Conservation (phyloP, 345 rosid genomes). For the Bruguiera gymnorhiza region DNA sequence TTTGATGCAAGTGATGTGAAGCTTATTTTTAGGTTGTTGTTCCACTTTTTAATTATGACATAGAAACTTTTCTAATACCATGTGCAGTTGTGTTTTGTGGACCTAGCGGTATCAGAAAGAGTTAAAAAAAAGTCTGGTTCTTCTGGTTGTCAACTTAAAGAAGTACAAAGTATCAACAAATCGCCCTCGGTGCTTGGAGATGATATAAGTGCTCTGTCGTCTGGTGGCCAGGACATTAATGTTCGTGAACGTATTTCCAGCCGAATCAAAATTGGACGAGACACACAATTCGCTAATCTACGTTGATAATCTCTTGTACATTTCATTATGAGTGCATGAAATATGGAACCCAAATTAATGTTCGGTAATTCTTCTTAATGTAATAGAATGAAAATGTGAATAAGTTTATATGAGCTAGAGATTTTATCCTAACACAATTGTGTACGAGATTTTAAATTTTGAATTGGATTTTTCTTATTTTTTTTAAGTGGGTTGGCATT, state of each 20-base stretch:
- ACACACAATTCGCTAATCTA: conserved; percentile 81
- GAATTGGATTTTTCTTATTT: no score
- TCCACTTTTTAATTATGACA: background rate
- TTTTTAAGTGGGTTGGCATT: no score
- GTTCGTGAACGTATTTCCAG: conserved; percentile 92
- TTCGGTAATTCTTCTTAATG: no score
- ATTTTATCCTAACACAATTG: no score
- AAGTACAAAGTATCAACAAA: conserved; percentile 95
- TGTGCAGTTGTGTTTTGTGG: conserved; percentile 89
- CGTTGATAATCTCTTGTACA: conserved; percentile 12
- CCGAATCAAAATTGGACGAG: conserved; percentile 87
- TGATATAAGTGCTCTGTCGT: conserved; percentile 86
- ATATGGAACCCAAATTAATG: background rate
- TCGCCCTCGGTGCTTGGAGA: conserved; percentile 94
- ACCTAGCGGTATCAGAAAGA: conserved; percentile 97
- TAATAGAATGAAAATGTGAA: no score
- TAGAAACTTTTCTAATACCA: background rate
- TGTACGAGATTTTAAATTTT: no score
- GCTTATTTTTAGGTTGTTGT: background rate
- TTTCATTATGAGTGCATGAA: background rate
- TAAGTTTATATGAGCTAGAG: no score
- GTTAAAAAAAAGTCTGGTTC: conserved; percentile 81
- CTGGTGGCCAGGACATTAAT: conserved; percentile 77
- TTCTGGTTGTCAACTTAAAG: conserved; percentile 77
- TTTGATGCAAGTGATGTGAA: no score